Conservation (phyloP, 352 stramenopile genomes). For the Pythium dissotocum region DNA sequence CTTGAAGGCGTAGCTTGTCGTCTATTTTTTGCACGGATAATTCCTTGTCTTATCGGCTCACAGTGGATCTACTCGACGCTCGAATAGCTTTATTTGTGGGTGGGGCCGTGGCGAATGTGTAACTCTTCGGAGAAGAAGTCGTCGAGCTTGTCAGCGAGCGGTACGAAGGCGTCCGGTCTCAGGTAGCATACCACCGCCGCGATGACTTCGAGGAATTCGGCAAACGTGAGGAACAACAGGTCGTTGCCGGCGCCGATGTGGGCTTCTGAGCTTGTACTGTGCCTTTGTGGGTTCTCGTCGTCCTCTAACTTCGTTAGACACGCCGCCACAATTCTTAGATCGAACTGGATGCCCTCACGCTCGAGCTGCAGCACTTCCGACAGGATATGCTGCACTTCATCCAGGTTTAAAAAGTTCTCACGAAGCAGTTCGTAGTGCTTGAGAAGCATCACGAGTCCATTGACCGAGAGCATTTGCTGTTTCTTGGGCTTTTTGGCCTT, state of each 20-base stretch:
- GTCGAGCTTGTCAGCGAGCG: slow-evolving; percentile 56
- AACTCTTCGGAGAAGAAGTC: slow-evolving; percentile 45
- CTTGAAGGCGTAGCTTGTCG: neutral
- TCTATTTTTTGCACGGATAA: neutral
- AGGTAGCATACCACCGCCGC: slow-evolving; percentile 63
- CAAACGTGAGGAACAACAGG: slow-evolving; percentile 48
- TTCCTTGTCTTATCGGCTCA: neutral
- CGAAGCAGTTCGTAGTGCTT: slow-evolving; percentile 57
- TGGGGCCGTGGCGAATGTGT: neutral
- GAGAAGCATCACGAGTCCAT: slow-evolving; percentile 47
- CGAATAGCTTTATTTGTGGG: neutral
- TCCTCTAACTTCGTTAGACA: slow-evolving; percentile 12
- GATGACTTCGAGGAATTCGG: slow-evolving; percentile 61
- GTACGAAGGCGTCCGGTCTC: slow-evolving; percentile 57
- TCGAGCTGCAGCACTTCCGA: slow-evolving; percentile 63
- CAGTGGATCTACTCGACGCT: neutral
- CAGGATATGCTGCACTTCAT: slow-evolving; percentile 63
- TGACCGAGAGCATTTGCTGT: slow-evolving; percentile 45
- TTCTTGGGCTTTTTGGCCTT: slow-evolving; percentile 4
- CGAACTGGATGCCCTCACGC: slow-evolving; percentile 52
- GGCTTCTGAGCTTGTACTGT: neutral
- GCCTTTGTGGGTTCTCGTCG: neutral
- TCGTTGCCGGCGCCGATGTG: slow-evolving; percentile 15
- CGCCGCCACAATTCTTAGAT: slow-evolving; percentile 14
- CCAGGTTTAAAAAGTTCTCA: slow-evolving; percentile 59